Evolutionary conservation across 192 early-diverging fungal genomes (phyloP).

Genomic region (Funneliformis mosseae): DNA sequence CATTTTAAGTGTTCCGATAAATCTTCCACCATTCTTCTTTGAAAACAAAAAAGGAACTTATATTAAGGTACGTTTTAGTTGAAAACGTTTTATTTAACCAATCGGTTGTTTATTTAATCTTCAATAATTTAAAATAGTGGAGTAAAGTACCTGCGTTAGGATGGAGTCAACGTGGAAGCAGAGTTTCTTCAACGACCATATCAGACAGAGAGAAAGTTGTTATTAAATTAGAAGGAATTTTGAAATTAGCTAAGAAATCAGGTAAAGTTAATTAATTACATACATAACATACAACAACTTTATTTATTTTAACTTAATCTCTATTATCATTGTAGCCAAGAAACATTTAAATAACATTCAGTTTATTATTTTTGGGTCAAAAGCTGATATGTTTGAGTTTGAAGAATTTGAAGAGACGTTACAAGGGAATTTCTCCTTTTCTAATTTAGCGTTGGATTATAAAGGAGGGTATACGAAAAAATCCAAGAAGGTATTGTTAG

Average conservation of each 20-base stretch:
- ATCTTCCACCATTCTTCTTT: constrained; percentile 19
- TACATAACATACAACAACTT: no score
- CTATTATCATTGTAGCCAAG: not conserved
- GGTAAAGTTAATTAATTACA: not conserved
- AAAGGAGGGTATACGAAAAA: not conserved
- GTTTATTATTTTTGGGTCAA: constrained; percentile 13
- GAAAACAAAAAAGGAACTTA: constrained; percentile 3
- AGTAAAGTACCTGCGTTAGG: not conserved
- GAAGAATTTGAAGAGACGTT: not conserved
- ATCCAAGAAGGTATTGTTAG: not conserved
- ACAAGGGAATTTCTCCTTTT: not conserved
- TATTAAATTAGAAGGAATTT: constrained; percentile 17
- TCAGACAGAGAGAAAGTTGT: not conserved
- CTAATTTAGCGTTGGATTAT: not conserved
- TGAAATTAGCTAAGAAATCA: not conserved
- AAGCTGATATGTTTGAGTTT: constrained; percentile 2
- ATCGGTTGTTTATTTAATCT: not conserved
- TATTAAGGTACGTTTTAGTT: not conserved
- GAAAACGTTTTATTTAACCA: not conserved
- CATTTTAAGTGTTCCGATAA: constrained; percentile 5
- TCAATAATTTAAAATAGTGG: not conserved
- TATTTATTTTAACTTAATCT: not conserved
- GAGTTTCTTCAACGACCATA: not conserved
- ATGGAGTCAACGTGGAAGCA: not conserved
- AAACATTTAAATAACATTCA: constrained; percentile 2